phyloP scores from a whole-genome alignment of 2,329 filamentous ascomycete species.

The Bipolaris bicolor region DNA sequence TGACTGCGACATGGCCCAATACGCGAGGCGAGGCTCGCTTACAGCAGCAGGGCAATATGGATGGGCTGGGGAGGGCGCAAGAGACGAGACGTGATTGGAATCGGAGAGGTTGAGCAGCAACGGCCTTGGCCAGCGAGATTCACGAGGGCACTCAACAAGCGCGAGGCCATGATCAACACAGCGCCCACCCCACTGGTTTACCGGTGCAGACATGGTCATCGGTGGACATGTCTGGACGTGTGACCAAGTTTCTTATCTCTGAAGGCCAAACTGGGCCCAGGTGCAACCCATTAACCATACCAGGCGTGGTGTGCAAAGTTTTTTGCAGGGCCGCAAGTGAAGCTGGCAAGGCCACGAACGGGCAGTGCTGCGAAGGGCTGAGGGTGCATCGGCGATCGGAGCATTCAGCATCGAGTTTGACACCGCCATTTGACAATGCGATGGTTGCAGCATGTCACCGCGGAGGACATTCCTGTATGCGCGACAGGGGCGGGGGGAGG shows the following conservation, averaged over 20 bases:
- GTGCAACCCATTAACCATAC: not conserved
- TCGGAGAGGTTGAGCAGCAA: not conserved
- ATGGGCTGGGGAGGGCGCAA: not conserved
- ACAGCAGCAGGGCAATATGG: not conserved
- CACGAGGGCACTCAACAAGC: not conserved
- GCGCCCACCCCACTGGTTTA: constrained; percentile 23
- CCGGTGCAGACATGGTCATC: constrained; percentile 8
- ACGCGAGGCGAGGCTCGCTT: constrained; percentile 3
- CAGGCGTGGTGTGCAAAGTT: not conserved
- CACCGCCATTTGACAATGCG: constrained; percentile 15
- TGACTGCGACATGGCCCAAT: constrained; percentile 13
- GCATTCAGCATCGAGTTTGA: constrained; percentile 12
- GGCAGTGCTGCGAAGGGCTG: not conserved
- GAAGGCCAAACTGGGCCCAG: not conserved
- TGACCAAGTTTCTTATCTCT: constrained; percentile 17
- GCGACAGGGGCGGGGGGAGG: not conserved
- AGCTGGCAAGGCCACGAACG: not conserved
- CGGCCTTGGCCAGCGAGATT: not conserved
- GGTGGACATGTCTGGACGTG: constrained; percentile 15
- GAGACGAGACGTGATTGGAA: not conserved
- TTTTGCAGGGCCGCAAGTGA: not conserved
- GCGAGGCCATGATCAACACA: not conserved
- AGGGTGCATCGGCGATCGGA: constrained; percentile 10
- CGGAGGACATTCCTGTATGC: not conserved
- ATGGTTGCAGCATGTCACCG: not conserved